phyloP scores from a whole-genome alignment of 306 rosid genomes.

The Citrullus mucosospermus region DNA sequence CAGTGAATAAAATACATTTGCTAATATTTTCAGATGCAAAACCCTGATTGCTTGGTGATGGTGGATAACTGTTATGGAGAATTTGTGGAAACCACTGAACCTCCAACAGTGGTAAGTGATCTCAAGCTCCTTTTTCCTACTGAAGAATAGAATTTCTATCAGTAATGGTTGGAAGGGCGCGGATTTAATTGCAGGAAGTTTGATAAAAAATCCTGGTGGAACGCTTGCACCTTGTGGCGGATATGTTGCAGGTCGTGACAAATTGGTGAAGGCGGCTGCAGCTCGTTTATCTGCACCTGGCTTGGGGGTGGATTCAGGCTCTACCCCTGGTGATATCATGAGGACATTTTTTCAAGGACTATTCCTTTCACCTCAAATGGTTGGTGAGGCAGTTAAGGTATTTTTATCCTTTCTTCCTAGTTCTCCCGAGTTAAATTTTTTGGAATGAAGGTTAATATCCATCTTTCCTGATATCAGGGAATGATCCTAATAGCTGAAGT shows the following conservation, averaged over 20 bases:
- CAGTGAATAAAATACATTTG: not conserved
- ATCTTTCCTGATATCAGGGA: slow-evolving; percentile 36
- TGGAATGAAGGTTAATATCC: slow-evolving; percentile 8
- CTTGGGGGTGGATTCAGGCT: slow-evolving; percentile 80
- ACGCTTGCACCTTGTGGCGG: slow-evolving; percentile 93
- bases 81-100: slow-evolving; percentile 83
- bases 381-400: slow-evolving; percentile 95
- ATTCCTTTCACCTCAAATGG: slow-evolving; percentile 99
- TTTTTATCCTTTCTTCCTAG: slow-evolving; percentile 4
- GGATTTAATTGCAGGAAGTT: slow-evolving; percentile 87
- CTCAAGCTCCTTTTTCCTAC: slow-evolving; percentile 9
- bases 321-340: slow-evolving; percentile 80
- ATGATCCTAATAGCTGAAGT: slow-evolving; percentile 76
- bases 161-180: slow-evolving; percentile 53
- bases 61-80: slow-evolving; percentile 97
- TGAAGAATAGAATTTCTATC: slow-evolving; percentile 5
- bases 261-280: slow-evolving; percentile 75
- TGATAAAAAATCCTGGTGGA: slow-evolving; percentile 94
- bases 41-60: slow-evolving; percentile 74
- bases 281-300: slow-evolving; percentile 94
- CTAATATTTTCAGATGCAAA: slow-evolving; percentile 46
- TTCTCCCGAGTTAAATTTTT: slow-evolving; percentile 6
- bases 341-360: slow-evolving; percentile 83
- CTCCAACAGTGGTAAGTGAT: slow-evolving; percentile 76
- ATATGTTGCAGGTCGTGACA: slow-evolving; percentile 69